phyloP scores from a whole-genome alignment of 306 rosid genomes.

The Phaseolus lunatus region DNA sequence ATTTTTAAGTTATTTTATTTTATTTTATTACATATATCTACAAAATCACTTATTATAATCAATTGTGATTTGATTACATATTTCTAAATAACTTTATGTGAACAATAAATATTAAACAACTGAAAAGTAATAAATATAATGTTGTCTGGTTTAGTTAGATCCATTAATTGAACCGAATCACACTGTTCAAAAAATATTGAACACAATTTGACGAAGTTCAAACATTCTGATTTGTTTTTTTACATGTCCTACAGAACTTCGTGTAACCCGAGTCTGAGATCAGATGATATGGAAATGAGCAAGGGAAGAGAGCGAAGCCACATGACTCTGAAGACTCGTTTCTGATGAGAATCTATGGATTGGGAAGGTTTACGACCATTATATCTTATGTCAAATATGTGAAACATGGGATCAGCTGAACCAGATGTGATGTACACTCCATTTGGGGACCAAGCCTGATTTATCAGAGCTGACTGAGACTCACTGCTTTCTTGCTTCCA shows the following conservation, averaged over 20 bases:
- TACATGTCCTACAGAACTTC: slow-evolving; percentile 44
- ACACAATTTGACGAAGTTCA: too few relatives aligned
- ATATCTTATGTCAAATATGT: slow-evolving; percentile 86
- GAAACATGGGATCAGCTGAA: slow-evolving; percentile 81
- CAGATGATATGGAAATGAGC: slow-evolving; percentile 82
- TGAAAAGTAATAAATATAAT: too few relatives aligned
- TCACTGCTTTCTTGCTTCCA: slow-evolving; percentile 94
- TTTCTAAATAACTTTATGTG: too few relatives aligned
- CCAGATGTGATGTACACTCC: slow-evolving; percentile 78
- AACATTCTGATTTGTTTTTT: too few relatives aligned
- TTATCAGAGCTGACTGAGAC: slow-evolving; percentile 82
- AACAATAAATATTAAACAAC: too few relatives aligned
- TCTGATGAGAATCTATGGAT: slow-evolving; percentile 75
- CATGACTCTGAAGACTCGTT: slow-evolving; percentile 84
- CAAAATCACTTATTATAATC: too few relatives aligned
- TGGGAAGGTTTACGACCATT: slow-evolving; percentile 70
- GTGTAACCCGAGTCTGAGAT: slow-evolving; percentile 71
- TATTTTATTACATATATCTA: too few relatives aligned
- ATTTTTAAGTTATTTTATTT: too few relatives aligned
- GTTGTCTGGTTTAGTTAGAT: too few relatives aligned
- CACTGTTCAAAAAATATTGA: too few relatives aligned
- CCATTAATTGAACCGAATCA: too few relatives aligned
- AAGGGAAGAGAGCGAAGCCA: slow-evolving; percentile 74
- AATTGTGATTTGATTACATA: too few relatives aligned
- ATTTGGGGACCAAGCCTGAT: slow-evolving; percentile 87